These are phyloP conservation scores for Marasmius oreades DNA, from an alignment of 1,284 basidiomycete species.

Conservation along the genomic window DNA sequence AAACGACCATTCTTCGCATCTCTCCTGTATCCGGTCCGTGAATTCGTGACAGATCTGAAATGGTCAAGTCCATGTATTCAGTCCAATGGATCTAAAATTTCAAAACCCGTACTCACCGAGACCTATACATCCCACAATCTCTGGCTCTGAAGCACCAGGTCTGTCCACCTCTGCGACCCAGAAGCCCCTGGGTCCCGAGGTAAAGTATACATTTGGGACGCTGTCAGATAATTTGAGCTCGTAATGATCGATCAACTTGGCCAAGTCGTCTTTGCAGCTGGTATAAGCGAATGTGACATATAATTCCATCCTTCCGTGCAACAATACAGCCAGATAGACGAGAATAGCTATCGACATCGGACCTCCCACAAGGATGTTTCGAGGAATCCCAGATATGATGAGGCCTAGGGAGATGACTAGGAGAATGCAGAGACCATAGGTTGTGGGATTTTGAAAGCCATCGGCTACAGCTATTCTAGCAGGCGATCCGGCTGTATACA, in stretches of 20 bases:
- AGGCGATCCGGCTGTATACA: slow-evolving; percentile 5
- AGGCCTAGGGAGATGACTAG: not conserved
- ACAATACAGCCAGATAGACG: slow-evolving; percentile 1
- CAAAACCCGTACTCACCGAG: slow-evolving; percentile 18
- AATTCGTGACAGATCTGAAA: slow-evolving; percentile 10
- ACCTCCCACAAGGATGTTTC: too few relatives aligned
- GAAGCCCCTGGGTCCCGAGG: slow-evolving; percentile 22
- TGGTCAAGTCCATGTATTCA: slow-evolving; percentile 5
- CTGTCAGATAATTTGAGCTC: slow-evolving; percentile 9
- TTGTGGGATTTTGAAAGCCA: not conserved
- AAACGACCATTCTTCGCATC: slow-evolving; percentile 23
- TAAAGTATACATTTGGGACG: slow-evolving; percentile 9
- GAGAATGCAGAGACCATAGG: not conserved
- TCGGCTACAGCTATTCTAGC: not conserved
- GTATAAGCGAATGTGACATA: slow-evolving; percentile 1
- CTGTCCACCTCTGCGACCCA: slow-evolving; percentile 25
- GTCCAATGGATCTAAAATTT: too few relatives aligned
- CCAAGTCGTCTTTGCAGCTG: slow-evolving; percentile 17
- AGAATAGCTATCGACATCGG: not conserved
- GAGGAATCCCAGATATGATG: not conserved
- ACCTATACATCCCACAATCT: slow-evolving; percentile 25
- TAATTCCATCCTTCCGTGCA: not conserved
- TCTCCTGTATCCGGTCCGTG: slow-evolving; percentile 14
- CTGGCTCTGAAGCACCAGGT: slow-evolving; percentile 10
- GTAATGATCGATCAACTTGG: slow-evolving; percentile 19